These are phyloP conservation scores for Diutina rugosa DNA, from an alignment of 1,139 yeast genomes.

Conservation along the genomic window DNA sequence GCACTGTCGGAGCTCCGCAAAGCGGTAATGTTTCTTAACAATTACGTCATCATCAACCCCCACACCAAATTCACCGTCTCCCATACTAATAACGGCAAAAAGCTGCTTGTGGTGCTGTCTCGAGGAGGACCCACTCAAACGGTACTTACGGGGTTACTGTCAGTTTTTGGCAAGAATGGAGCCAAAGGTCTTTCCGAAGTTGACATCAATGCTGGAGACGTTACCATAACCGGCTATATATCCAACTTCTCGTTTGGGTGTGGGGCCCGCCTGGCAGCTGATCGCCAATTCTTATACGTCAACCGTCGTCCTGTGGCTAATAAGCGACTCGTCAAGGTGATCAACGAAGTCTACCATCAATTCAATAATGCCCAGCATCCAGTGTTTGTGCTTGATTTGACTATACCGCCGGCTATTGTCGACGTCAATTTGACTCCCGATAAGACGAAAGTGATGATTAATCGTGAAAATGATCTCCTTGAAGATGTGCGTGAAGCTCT, in stretches of 20 bases:
- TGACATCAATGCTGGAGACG: slow-evolving; percentile 15
- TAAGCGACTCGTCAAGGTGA: slow-evolving; percentile 40
- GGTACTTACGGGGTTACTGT: slow-evolving; percentile 40
- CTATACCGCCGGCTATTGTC: slow-evolving; percentile 34
- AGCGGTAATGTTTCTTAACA: slow-evolving; percentile 47
- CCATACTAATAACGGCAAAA: slow-evolving; percentile 36
- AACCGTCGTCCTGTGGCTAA: slow-evolving; percentile 65
- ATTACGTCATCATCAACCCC: slow-evolving; percentile 52
- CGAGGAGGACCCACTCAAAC: slow-evolving; percentile 28
- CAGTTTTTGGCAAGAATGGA: slow-evolving; percentile 59
- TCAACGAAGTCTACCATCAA: slow-evolving; percentile 61
- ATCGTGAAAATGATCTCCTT: slow-evolving; percentile 45
- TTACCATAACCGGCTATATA: slow-evolving; percentile 37
- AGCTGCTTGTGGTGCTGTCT: slow-evolving; percentile 34
- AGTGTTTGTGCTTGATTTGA: slow-evolving; percentile 49
- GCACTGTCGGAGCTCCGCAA: slow-evolving; percentile 60
- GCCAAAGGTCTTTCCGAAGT: slow-evolving; percentile 43
- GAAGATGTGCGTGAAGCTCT: slow-evolving; percentile 35
- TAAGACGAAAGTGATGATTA: slow-evolving; percentile 60
- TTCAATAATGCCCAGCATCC: slow-evolving; percentile 71
- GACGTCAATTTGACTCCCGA: slow-evolving; percentile 92
- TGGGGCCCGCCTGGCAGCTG: slow-evolving; percentile 41
- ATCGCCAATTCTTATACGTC: slow-evolving; percentile 62
- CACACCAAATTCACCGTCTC: slow-evolving; percentile 46
- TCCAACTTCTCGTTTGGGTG: slow-evolving; percentile 72